A percentile compares a stretch with the other conserved stretches of the same genome.
phyloP scores from a whole-genome alignment of 257 asterid species.

The Anisodus tanguticus region DNA sequence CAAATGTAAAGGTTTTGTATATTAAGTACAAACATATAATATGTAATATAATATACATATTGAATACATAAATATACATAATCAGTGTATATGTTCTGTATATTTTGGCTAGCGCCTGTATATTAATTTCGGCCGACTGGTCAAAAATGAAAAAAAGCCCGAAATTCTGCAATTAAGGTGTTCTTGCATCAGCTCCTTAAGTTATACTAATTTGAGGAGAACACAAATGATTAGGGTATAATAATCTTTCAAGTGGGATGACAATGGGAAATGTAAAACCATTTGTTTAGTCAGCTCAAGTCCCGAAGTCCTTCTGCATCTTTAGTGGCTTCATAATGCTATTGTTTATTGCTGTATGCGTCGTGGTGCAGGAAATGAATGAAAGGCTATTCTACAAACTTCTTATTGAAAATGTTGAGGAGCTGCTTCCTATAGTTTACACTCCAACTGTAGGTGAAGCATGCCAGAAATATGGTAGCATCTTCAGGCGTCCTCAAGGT shows the following conservation, averaged over 20 bases:
- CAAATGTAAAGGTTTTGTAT: too few species aligned
- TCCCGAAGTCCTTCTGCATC: slow-evolving; percentile 20
- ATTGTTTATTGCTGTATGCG: slow-evolving; percentile 12
- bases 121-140: too few species aligned
- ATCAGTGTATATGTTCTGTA: too few species aligned
- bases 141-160: too few species aligned
- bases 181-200: slow-evolving; percentile 1
- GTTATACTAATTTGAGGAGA: slow-evolving; percentile 3
- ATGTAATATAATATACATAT: too few species aligned
- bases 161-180: neutral
- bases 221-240: slow-evolving; percentile 19
- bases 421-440: slow-evolving; percentile 94
- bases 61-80: too few species aligned
- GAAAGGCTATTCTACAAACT: slow-evolving; percentile 92
- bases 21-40: too few species aligned
- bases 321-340: neutral
- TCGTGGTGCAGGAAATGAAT: slow-evolving; percentile 71
- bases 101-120: too few species aligned
- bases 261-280: slow-evolving; percentile 10
- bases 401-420: slow-evolving; percentile 94
- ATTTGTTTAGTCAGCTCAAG: slow-evolving; percentile 7
- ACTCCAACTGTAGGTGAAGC: slow-evolving; percentile 99
- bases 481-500: slow-evolving; percentile 98
- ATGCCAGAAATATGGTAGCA: slow-evolving; percentile 96
- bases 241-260: neutral